Conservation (phyloP, 2,329 filamentous ascomycete species). For the Aspergillus sp. region DNA sequence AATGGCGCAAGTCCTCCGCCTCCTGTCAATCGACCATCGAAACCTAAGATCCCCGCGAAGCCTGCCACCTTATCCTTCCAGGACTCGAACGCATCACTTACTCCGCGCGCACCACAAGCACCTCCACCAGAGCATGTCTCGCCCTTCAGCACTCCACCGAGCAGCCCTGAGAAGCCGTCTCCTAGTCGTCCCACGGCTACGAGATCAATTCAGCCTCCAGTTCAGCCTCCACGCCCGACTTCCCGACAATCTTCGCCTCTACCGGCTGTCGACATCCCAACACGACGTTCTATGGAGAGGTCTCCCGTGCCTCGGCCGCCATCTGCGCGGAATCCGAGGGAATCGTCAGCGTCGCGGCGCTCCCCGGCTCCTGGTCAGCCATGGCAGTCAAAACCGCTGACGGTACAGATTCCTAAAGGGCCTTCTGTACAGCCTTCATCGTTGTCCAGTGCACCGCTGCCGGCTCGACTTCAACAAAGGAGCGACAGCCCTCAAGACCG, state of each 20-base stretch:
- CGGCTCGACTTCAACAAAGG: constrained; percentile 40
- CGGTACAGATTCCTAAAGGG: constrained; percentile 32
- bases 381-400: constrained; percentile 30
- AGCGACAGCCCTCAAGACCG: constrained; percentile 44
- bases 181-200: constrained; percentile 25
- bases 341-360: constrained; percentile 30
- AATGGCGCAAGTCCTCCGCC: constrained; percentile 44
- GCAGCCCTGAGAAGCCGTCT: constrained; percentile 64
- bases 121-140: constrained; percentile 57
- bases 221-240: constrained; percentile 18
- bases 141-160: constrained; percentile 84
- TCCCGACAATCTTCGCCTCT: constrained; percentile 20
- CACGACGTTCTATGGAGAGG: constrained; percentile 29
- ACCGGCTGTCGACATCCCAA: constrained; percentile 26
- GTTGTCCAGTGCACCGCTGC: constrained; percentile 32
- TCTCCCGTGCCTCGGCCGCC: constrained; percentile 19
- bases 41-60: constrained; percentile 65
- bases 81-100: constrained; percentile 26
- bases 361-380: constrained; percentile 27
- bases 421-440: constrained; percentile 21
- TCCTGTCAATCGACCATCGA: constrained; percentile 78
- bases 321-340: constrained; percentile 26
- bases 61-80: constrained; percentile 33
- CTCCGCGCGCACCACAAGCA: constrained; percentile 25
- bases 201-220: constrained; percentile 14